Base-by-base conservation (phyloP, 2,329 filamentous ascomycete genomes). In the Plectosphaerella plurivora region DNA sequence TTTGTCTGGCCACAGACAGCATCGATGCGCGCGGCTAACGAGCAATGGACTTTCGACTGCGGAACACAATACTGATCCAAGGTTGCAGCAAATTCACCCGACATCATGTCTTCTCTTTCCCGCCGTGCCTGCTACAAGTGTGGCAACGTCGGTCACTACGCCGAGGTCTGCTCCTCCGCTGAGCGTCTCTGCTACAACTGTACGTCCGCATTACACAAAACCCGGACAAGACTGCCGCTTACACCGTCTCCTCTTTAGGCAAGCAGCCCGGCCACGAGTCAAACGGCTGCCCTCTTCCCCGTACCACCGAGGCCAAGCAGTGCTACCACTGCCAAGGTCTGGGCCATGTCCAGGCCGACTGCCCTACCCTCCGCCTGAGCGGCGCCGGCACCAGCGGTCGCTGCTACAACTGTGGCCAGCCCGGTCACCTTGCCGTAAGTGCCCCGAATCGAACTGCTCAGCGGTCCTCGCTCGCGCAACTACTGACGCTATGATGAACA, bases 171-270 rank as follows among this genome's bases (percentile, higher is more conserved):
- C 88, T 94, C 93, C 57, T 97, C 93, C 55, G 89, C 92, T 55
- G 93, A 99, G 82, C 90, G 94, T 68, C 88, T 99, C 67, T 99
- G 94, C 87, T 99, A 99, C 79, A 99, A 99, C 82, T 99, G 94
- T 92, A 79, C 72, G 87, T 75, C 20, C 10, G 20, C n/a, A 9
- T 51, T 15, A 11, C 44, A 33, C 16, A 24, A 33, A n/a, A 46
- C 35, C 16, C 45, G 55, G 22, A 39, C 22, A 14, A 9, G n/a
- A 15, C 16, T 5, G 12, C 49, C 56, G 33, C 56, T 41, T 25
- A 18, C 11, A 55, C 37, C 11, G 15, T 39, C 15, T 14, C 14
- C 14, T 39, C 11, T 49, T 53, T 57, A 87, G 84, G 84, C 85
- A 93, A 93, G 79, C 88, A 93, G 76, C 89, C 89, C 57, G 88